Evolutionary conservation across 2,329 filamentous ascomycete genomes (phyloP).

Genomic region (Diplodia corticola): DNA sequence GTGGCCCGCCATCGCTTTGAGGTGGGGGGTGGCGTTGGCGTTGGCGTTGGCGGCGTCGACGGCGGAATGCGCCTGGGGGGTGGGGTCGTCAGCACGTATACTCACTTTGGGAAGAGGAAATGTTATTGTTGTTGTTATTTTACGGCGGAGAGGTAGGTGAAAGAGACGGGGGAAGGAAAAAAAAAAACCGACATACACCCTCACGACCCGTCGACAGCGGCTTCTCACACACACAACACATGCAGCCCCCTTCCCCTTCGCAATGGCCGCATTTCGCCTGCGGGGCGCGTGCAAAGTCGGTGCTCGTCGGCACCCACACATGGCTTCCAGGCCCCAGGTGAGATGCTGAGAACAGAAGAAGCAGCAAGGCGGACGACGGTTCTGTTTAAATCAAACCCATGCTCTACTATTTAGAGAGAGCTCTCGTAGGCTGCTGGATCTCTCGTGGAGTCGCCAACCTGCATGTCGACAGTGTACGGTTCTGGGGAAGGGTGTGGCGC

Average conservation of each 20-base stretch:
- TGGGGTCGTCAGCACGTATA: background rate
- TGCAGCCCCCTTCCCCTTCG: slow-evolving; percentile 38
- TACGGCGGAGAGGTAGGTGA: too few relatives aligned
- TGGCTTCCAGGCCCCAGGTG: slow-evolving; percentile 43
- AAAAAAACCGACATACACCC: slow-evolving; percentile 28
- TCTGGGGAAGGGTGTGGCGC: background rate
- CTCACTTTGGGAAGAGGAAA: too few relatives aligned
- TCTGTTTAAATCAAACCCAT: background rate
- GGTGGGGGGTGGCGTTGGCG: slow-evolving; percentile 38
- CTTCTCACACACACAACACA: slow-evolving; percentile 44
- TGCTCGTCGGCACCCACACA: slow-evolving; percentile 43
- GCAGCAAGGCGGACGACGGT: background rate
- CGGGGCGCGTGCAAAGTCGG: slow-evolving; percentile 39
- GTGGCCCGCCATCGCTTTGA: slow-evolving; percentile 49
- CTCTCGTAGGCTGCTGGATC: background rate
- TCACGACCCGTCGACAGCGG: slow-evolving; percentile 39
- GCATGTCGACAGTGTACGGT: background rate
- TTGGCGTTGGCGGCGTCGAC: slow-evolving; percentile 39
- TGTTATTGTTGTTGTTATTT: too few relatives aligned
- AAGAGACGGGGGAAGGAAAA: background rate
- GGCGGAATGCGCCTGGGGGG: slow-evolving; percentile 29
- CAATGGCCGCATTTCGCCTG: slow-evolving; percentile 39
- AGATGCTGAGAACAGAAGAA: background rate
- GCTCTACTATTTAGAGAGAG: background rate
- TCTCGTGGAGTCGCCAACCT: background rate